phyloP scores from a whole-genome alignment of 1,284 basidiomycete species.

The Ceratobasidium sp. region DNA sequence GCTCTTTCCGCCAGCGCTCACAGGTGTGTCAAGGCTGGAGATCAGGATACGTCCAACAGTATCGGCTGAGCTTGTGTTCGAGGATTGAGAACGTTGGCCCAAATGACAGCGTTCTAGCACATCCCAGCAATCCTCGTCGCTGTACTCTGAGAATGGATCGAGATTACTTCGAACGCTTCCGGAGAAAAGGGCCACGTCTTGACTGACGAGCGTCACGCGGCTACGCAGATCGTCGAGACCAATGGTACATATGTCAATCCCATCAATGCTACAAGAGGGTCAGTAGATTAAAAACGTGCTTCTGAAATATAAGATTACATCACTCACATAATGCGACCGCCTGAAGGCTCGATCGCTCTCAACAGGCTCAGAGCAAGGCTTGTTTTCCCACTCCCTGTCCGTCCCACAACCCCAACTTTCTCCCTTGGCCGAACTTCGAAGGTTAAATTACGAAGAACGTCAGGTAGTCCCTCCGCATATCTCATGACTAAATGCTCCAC shows the following conservation, averaged over 20 bases:
- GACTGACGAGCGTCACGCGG: conserved; percentile 76
- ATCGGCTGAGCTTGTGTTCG: conserved; percentile 44
- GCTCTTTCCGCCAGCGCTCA: conserved; percentile 71
- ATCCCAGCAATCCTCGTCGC: conserved; percentile 70
- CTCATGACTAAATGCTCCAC: conserved; percentile 70
- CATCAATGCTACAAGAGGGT: conserved; percentile 64
- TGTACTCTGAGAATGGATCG: conserved; percentile 73
- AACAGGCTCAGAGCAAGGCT: conserved; percentile 80
- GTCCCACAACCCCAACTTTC: conserved; percentile 73
- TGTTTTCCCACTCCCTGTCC: conserved; percentile 64
- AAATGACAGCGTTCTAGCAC: conserved; percentile 73
- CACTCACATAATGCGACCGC: conserved; percentile 73
- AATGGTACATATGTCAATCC: conserved; percentile 82
- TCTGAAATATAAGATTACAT: neutral
- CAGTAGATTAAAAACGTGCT: neutral
- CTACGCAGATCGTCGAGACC: conserved; percentile 84
- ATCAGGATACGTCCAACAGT: conserved; percentile 35
- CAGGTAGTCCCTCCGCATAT: conserved; percentile 78
- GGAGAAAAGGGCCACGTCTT: conserved; percentile 86
- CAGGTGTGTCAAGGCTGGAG: conserved; percentile 68
- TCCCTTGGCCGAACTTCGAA: conserved; percentile 78
- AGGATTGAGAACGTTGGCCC: conserved; percentile 23
- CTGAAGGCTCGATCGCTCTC: conserved; percentile 80
- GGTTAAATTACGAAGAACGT: conserved; percentile 73
- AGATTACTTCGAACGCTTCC: conserved; percentile 84